These are phyloP conservation scores for Oryza longistaminata DNA, from an alignment of 176 grass and related monocot genomes.

Conservation along the genomic window DNA sequence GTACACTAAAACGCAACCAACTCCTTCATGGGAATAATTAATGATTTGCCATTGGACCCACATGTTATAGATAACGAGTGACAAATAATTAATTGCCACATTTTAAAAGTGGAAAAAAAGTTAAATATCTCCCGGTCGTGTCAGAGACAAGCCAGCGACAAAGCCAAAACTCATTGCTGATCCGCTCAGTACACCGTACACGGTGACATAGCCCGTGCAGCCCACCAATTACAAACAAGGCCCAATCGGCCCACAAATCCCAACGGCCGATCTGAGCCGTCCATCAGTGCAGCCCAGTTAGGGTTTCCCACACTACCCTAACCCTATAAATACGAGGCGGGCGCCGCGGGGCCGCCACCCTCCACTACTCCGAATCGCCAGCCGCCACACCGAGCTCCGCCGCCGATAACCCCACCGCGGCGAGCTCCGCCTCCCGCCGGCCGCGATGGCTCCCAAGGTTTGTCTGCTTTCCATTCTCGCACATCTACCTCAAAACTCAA, in stretches of 20 bases:
- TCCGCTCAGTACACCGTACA: no score
- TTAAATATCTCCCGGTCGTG: no score
- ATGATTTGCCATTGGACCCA: no score
- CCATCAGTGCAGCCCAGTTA: neutral
- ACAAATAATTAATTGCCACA: no score
- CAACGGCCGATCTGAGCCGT: neutral
- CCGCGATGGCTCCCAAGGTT: conserved; percentile 18
- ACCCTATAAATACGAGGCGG: neutral
- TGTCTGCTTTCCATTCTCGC: neutral
- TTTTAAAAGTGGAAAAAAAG: no score
- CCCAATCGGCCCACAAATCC: neutral
- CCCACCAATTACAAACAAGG: neutral
- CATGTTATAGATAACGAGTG: no score
- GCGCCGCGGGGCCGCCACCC: neutral
- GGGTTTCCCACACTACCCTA: neutral
- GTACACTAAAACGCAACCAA: no score
- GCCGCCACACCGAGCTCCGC: neutral
- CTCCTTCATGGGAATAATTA: no score
- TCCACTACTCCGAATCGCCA: neutral
- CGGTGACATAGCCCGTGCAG: no score
- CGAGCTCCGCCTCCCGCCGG: neutral
- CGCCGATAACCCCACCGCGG: neutral
- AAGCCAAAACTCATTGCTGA: no score
- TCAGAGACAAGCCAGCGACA: no score
- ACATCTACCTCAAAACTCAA: neutral